Base-by-base conservation (phyloP, 495 filamentous ascomycete genomes). In the Cenococcum geophilum region DNA sequence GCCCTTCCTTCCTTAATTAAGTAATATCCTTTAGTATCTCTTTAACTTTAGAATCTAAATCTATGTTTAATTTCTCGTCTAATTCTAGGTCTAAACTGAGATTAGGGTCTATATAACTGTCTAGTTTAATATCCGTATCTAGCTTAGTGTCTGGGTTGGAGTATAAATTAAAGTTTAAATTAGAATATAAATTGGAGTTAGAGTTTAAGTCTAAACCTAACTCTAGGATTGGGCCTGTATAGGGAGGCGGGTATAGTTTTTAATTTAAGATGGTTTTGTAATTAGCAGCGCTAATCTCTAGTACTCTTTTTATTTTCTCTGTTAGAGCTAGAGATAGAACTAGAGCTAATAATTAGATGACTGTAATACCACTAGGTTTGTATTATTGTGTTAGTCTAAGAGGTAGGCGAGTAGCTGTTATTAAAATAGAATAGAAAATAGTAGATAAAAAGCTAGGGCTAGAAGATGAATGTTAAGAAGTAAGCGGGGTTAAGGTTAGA, bases 1-100 rank as follows among this genome's bases (percentile, higher is more conserved):
- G 58, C 10, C 59, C 59, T 14, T 61, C 59, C 14, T 42, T 18
- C 45, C 25, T 35, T 18, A 43, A 55, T 14, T 47, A 16, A 48
- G 50, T 21, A 34, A 61, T 61, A 34, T 55, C 40, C 51, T 42
- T 50, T 23, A 61, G 18, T 22, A 61, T 61, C 27, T 25, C 59
- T 32, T 55, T 37, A 20, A 16, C 59, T 55, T 55, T 49, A 20
- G 59, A 47, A 36, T 61, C 49, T 40, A 48, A 47, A 4, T 43
- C 50, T 23, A 21, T 25, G 49, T 54, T 49, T 37, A 20, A 22
- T 43, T 49, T 18, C 5, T 3, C 21, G 23, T 22, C 23, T 22
- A 12, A 23, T 4, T 51, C 48, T 12, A 4, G 11, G 23, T 22
- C 11, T 22, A 23, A 51, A 5, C 21, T 16, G 5, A 23, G 11